phyloP scores from a whole-genome alignment of 2,329 filamentous ascomycete species.

The Colletotrichum filicis region DNA sequence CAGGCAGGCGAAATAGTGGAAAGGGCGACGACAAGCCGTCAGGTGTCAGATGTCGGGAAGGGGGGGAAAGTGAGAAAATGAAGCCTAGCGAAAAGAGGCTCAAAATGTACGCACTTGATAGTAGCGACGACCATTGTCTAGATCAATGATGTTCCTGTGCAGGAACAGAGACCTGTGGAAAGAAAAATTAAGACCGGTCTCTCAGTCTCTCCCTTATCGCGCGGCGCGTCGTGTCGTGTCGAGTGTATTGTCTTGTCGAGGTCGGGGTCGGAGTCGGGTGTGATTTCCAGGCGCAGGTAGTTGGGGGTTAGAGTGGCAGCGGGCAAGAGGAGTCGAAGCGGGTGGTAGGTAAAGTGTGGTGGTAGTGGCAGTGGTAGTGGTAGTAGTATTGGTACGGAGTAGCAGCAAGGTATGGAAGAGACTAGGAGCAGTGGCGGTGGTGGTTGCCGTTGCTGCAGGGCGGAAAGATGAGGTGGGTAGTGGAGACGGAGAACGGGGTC shows the following conservation, averaged over 20 bases:
- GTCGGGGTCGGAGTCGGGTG: slow-evolving; percentile 27
- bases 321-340: slow-evolving; percentile 5
- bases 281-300: slow-evolving; percentile 30
- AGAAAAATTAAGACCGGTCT: slow-evolving; percentile 29
- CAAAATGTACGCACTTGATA: slow-evolving; percentile 65
- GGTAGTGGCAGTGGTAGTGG: slow-evolving; percentile 28
- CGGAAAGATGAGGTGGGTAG: slow-evolving; percentile 35
- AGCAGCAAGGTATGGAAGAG: slow-evolving; percentile 16
- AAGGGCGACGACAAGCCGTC: slow-evolving; percentile 28
- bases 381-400: slow-evolving; percentile 8
- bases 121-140: slow-evolving; percentile 71
- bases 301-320: slow-evolving; percentile 25
- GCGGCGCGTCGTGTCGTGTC: slow-evolving; percentile 37
- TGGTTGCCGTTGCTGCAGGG: slow-evolving; percentile 34
- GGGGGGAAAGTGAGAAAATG: slow-evolving; percentile 32
- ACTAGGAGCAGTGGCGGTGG: slow-evolving; percentile 18
- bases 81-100: slow-evolving; percentile 33
- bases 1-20: slow-evolving; percentile 12
- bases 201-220: slow-evolving; percentile 37
- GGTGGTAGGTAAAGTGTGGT: slow-evolving; percentile 19
- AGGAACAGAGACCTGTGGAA: slow-evolving; percentile 46
- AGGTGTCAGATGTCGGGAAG: slow-evolving; percentile 17
- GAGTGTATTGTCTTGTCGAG: slow-evolving; percentile 37
- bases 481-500: slow-evolving; percentile 20
- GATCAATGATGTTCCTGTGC: slow-evolving; percentile 49